Conservation (phyloP, 2,329 filamentous ascomycete genomes). For the Scedosporium boydii region DNA sequence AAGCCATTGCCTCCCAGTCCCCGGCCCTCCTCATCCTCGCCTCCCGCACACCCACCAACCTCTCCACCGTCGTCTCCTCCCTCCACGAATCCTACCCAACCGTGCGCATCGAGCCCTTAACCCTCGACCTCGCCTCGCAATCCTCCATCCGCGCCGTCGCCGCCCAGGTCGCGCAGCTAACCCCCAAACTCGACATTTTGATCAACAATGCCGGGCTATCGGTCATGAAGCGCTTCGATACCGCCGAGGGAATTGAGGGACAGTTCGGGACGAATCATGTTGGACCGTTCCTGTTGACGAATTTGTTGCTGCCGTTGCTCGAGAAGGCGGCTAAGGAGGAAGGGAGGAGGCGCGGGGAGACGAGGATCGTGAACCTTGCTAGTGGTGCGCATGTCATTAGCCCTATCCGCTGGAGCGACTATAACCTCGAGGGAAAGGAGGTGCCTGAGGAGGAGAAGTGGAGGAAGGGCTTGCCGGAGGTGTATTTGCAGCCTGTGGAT, state of each 20-base stretch:
- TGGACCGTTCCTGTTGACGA: conserved; percentile 35
- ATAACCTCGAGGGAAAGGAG: conserved; percentile 15
- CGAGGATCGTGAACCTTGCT: conserved; percentile 32
- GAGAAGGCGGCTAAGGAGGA: conserved; percentile 11
- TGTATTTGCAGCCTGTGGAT: conserved; percentile 8
- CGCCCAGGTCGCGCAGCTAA: conserved; percentile 18
- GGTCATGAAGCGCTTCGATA: conserved; percentile 23
- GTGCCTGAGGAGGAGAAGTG: conserved; percentile 2
- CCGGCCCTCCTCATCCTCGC: conserved; percentile 34
- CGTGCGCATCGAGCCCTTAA: conserved; percentile 6
- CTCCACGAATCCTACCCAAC: conserved; percentile 5
- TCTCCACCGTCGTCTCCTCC: conserved; percentile 13
- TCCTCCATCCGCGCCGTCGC: conserved; percentile 26
- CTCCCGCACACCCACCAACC: conserved; percentile 31
- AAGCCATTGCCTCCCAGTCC: conserved; percentile 26
- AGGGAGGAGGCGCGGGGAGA: neutral
- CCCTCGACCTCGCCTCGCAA: conserved; percentile 27
- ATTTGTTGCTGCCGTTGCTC: conserved; percentile 25
- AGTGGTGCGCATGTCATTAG: conserved; percentile 19
- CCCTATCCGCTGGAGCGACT: conserved; percentile 23
- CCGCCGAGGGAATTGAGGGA: conserved; percentile 30
- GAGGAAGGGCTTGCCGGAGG: neutral
- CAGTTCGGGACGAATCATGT: conserved; percentile 36
- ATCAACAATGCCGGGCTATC: conserved; percentile 37
- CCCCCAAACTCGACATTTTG: conserved; percentile 24